phyloP scores from a whole-genome alignment of 805 yeast genomes.

The Candida pseudoglaebosa region DNA sequence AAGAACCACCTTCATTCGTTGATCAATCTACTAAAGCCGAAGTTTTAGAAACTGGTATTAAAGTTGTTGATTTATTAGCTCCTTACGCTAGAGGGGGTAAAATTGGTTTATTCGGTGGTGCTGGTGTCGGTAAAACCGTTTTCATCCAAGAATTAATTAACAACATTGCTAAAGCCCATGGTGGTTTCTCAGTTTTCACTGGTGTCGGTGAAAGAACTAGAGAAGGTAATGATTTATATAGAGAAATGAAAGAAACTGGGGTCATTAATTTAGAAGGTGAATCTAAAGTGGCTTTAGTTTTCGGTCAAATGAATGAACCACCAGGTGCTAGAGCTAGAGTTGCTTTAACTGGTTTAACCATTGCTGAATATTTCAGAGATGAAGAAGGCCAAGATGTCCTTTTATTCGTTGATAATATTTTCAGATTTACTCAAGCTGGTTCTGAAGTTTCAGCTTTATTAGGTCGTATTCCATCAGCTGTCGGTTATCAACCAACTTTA shows the following conservation, averaged over 20 bases:
- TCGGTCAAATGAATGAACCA: conserved; percentile 99
- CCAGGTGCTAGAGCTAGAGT: conserved; percentile 99
- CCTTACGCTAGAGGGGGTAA: conserved; percentile 99
- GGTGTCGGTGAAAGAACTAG: conserved; percentile 99
- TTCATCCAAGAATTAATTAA: conserved; percentile 99
- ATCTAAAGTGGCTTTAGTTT: conserved; percentile 98
- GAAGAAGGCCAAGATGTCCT: conserved; percentile 99
- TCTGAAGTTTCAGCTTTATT: conserved; percentile 99
- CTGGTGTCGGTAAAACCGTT: conserved; percentile 99
- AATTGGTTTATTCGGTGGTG: conserved; percentile 99
- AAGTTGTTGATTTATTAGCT: conserved; percentile 98
- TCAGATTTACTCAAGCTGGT: conserved; percentile 99
- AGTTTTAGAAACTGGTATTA: conserved; percentile 98
- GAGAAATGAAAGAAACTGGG: conserved; percentile 99
- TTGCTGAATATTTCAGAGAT: conserved; percentile 99
- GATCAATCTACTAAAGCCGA: conserved; percentile 98
- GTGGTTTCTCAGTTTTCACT: conserved; percentile 99
- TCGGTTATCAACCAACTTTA: conserved; percentile 99
- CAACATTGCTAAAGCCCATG: conserved; percentile 99
- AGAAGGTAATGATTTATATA: conserved; percentile 99
- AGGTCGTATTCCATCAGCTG: conserved; percentile 99
- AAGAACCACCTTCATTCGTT: conserved; percentile 94
- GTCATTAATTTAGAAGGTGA: conserved; percentile 99
- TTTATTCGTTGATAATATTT: conserved; percentile 98
- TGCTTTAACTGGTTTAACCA: conserved; percentile 98